A percentile compares a stretch with the other conserved stretches of the same genome.
phyloP scores from a whole-genome alignment of 495 filamentous ascomycete species.

The Penicillium riverlandense region DNA sequence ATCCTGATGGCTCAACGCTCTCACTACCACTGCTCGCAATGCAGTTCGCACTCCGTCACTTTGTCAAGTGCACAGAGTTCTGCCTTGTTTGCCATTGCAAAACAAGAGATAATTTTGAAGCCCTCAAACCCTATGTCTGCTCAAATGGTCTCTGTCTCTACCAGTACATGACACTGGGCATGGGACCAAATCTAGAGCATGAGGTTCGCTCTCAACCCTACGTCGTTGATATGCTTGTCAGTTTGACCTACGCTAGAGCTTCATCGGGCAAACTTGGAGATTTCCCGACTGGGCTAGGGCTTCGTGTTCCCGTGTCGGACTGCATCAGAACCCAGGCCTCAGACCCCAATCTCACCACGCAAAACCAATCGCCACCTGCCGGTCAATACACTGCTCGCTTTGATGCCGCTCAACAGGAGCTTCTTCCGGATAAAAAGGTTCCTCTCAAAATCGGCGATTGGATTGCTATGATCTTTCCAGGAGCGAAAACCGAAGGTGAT shows the following conservation, averaged over 20 bases:
- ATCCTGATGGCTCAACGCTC: constrained; percentile 7
- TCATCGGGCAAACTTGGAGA: constrained; percentile 37
- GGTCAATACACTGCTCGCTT: constrained; percentile 7
- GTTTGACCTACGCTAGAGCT: constrained; percentile 68
- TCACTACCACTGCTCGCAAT: constrained; percentile 69
- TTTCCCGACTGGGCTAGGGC: constrained; percentile 60
- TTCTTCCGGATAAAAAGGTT: constrained; percentile 24
- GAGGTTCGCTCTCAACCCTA: constrained; percentile 74
- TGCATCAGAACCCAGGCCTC: background rate
- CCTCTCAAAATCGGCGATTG: constrained; percentile 48
- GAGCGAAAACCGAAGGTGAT: background rate
- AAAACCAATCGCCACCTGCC: background rate
- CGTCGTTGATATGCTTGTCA: constrained; percentile 81
- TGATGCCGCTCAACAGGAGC: constrained; percentile 28
- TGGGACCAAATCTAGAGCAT: constrained; percentile 79
- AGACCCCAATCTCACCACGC: background rate
- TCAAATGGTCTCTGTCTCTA: constrained; percentile 72
- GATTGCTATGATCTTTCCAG: constrained; percentile 41
- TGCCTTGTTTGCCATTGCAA: constrained; percentile 81
- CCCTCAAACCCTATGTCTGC: constrained; percentile 91
- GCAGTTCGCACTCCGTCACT: constrained; percentile 74
- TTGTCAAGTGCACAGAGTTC: constrained; percentile 79
- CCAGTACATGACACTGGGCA: constrained; percentile 84
- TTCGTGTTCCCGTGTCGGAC: constrained; percentile 50
- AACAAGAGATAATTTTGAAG: constrained; percentile 64